Conservation (phyloP, 2,329 filamentous ascomycete genomes). For the Pseudogymnoascus sp. region DNA sequence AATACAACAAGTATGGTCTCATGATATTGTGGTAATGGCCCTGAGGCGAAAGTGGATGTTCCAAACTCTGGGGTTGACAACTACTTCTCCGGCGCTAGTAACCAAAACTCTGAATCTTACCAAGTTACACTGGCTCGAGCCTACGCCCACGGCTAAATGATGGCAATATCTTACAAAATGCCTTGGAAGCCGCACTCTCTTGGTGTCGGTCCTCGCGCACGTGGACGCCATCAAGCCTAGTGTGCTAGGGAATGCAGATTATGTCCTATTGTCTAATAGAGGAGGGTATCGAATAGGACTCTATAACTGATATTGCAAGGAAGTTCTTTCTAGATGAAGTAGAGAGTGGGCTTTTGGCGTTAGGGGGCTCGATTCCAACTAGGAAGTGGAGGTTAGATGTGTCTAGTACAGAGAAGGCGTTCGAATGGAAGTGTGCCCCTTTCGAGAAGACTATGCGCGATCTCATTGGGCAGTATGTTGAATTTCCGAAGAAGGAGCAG, state of each 20-base stretch:
- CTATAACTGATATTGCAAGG: slow-evolving; percentile 32
- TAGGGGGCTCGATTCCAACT: slow-evolving; percentile 24
- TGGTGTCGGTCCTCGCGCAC: too few relatives aligned
- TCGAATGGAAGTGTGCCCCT: slow-evolving; percentile 28
- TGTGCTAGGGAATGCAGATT: background rate
- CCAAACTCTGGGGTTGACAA: too few relatives aligned
- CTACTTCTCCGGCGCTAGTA: too few relatives aligned
- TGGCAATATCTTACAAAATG: too few relatives aligned
- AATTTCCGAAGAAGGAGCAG: slow-evolving; percentile 19
- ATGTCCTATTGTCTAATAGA: slow-evolving; percentile 6
- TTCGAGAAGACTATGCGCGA: slow-evolving; percentile 31
- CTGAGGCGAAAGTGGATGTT: too few relatives aligned
- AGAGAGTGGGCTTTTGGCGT: slow-evolving; percentile 26
- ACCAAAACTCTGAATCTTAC: too few relatives aligned
- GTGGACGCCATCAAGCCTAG: slow-evolving; percentile 9
- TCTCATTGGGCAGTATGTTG: slow-evolving; percentile 30
- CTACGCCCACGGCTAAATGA: too few relatives aligned
- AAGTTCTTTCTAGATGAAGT: slow-evolving; percentile 27
- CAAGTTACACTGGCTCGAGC: too few relatives aligned
- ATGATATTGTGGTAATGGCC: too few relatives aligned
- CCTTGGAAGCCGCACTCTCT: too few relatives aligned
- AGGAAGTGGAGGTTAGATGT: slow-evolving; percentile 28
- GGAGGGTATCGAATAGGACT: slow-evolving; percentile 31
- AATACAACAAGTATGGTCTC: background rate
- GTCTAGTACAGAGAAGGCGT: slow-evolving; percentile 27